Evolutionary conservation across 2,329 filamentous ascomycete species (phyloP).

Genomic region (Pyrenochaeta sp.): DNA sequence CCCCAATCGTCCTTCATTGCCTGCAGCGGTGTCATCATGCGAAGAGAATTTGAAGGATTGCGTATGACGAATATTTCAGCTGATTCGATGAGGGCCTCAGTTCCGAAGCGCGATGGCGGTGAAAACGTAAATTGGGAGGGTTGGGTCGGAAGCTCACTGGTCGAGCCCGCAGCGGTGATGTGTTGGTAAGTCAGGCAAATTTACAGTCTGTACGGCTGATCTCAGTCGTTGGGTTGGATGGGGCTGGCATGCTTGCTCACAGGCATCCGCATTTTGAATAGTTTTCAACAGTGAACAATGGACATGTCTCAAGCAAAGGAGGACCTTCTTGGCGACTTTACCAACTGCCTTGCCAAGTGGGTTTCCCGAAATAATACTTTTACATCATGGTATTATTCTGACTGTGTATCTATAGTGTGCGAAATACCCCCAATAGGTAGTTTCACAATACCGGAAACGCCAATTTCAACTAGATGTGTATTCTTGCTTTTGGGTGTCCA

Average conservation of each 20-base stretch:
- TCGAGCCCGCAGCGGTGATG: not conserved
- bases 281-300: too few relatives aligned
- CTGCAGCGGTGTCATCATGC: not conserved
- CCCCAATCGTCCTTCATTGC: not conserved
- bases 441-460: not conserved
- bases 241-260: too few relatives aligned
- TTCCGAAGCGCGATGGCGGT: not conserved
- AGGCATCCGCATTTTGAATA: too few relatives aligned
- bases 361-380: too few relatives aligned
- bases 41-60: not conserved
- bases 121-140: not conserved
- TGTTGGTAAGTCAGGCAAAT: not conserved
- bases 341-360: too few relatives aligned
- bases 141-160: not conserved
- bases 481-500: not conserved
- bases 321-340: not conserved
- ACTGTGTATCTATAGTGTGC: too few relatives aligned
- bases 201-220: not conserved
- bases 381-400: too few relatives aligned
- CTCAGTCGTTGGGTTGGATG: not conserved
- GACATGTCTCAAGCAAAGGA: not conserved
- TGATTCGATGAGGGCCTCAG: not conserved
- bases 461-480: not conserved
- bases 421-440: not conserved
- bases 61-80: not conserved